Conservation (phyloP, 2,329 filamentous ascomycete species). For the Dryadomyces quercivorus region DNA sequence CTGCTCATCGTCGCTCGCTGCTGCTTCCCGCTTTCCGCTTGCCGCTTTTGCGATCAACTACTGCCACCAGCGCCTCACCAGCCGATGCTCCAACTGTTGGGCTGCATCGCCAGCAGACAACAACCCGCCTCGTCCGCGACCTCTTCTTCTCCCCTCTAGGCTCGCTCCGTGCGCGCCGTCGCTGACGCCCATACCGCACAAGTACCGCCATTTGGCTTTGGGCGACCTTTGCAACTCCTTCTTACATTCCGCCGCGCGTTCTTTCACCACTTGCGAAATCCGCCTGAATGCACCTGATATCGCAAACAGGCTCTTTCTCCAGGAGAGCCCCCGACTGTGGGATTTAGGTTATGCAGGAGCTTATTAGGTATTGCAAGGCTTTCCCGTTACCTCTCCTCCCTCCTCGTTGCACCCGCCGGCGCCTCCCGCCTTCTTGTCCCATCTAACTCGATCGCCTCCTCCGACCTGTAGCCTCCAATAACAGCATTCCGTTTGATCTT, state of each 20-base stretch:
- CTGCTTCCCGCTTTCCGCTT: not conserved
- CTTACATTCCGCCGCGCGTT: not conserved
- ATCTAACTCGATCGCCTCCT: not conserved
- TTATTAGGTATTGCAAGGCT: not conserved
- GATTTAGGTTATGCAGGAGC: constrained; percentile 3
- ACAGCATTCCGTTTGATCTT: not conserved
- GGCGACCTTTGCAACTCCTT: not conserved
- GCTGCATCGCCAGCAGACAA: not conserved
- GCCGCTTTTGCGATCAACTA: not conserved
- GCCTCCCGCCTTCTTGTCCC: not conserved
- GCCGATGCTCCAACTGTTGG: not conserved
- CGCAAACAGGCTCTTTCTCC: constrained; percentile 2
- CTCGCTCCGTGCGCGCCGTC: not conserved
- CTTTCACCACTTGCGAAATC: not conserved
- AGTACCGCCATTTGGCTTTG: not conserved
- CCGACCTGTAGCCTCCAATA: not conserved
- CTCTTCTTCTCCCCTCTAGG: not conserved
- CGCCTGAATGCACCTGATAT: constrained; percentile 6
- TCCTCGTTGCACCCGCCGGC: not conserved
- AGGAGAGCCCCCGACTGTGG: constrained; percentile 2
- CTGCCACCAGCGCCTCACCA: not conserved
- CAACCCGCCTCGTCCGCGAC: not conserved
- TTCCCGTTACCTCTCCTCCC: not conserved
- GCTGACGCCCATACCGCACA: not conserved
- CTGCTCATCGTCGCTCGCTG: no score